These are phyloP conservation scores for Eutrema heterophyllum DNA, from an alignment of 345 rosid genomes.

Conservation along the genomic window DNA sequence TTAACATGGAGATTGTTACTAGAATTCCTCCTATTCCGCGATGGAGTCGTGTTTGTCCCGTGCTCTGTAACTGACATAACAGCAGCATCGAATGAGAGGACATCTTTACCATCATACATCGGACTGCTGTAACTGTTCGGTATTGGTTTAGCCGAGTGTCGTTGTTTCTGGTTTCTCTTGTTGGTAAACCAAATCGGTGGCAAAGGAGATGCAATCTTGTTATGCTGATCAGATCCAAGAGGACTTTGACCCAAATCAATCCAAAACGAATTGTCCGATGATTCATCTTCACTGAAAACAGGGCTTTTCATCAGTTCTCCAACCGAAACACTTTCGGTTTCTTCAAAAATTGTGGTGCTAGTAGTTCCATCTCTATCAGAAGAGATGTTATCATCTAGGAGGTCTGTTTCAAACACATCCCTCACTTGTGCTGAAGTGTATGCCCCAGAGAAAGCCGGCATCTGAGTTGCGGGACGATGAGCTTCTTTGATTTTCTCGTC, in stretches of 20 bases:
- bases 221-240: constrained; percentile 57
- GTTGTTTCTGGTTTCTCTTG: constrained; percentile 53
- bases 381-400: constrained; percentile 63
- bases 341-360: constrained; percentile 73
- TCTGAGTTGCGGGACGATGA: constrained; percentile 47
- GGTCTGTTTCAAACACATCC: constrained; percentile 87
- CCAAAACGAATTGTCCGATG: constrained; percentile 93
- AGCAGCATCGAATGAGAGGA: constrained; percentile 77
- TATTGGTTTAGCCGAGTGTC: constrained; percentile 36
- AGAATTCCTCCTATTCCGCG: constrained; percentile 28
- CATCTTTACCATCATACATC: constrained; percentile 54
- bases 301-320: constrained; percentile 99
- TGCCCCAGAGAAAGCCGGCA: constrained; percentile 97
- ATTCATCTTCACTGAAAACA: constrained; percentile 88
- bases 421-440: constrained; percentile 81
- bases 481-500: constrained; percentile 44
- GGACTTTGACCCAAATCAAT: constrained; percentile 98
- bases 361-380: constrained; percentile 88
- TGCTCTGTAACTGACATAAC: constrained; percentile 50
- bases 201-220: constrained; percentile 59
- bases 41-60: constrained; percentile 39
- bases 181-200: constrained; percentile 73
- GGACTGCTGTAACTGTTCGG: constrained; percentile 73
- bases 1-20: constrained; percentile 26
- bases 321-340: constrained; percentile 78